These are phyloP conservation scores for Phycomyces blakesleeanus DNA, from an alignment of 192 early-diverging fungal genomes.

Conservation along the genomic window DNA sequence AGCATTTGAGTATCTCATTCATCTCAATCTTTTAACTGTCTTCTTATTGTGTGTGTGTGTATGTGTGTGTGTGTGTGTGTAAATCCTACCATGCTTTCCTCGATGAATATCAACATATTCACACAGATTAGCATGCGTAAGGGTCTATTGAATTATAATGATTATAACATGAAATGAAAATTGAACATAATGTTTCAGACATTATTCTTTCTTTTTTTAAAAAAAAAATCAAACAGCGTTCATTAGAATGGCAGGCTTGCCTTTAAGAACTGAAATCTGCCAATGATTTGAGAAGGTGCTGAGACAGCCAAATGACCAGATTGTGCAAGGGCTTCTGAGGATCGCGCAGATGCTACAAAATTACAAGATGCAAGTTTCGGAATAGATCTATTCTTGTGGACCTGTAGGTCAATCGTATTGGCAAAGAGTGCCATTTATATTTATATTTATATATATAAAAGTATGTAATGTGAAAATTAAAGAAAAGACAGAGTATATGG, in stretches of 20 bases:
- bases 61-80: too few relatives aligned
- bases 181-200: too few relatives aligned
- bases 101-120: constrained; percentile 61
- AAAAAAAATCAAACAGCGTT: background rate
- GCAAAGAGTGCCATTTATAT: constrained; percentile 29
- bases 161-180: too few relatives aligned
- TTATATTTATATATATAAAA: too few relatives aligned
- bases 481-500: too few relatives aligned
- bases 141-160: constrained; percentile 31
- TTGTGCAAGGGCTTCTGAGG: constrained; percentile 27
- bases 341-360: constrained; percentile 28
- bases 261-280: constrained; percentile 45
- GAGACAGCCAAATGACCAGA: constrained; percentile 34
- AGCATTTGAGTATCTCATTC: too few relatives aligned
- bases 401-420: constrained; percentile 11
- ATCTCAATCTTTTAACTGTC: too few relatives aligned
- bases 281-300: constrained; percentile 46
- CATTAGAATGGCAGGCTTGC: constrained; percentile 11
- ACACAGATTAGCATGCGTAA: constrained; percentile 58
- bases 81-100: constrained; percentile 57
- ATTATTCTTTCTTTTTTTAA: background rate
- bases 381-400: background rate
- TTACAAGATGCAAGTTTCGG: constrained; percentile 18
- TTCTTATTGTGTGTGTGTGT: too few relatives aligned
- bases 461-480: too few relatives aligned